These are phyloP conservation scores for Ambrosiella cleistominuta DNA, from an alignment of 2,329 filamentous ascomycete genomes.

Conservation along the genomic window DNA sequence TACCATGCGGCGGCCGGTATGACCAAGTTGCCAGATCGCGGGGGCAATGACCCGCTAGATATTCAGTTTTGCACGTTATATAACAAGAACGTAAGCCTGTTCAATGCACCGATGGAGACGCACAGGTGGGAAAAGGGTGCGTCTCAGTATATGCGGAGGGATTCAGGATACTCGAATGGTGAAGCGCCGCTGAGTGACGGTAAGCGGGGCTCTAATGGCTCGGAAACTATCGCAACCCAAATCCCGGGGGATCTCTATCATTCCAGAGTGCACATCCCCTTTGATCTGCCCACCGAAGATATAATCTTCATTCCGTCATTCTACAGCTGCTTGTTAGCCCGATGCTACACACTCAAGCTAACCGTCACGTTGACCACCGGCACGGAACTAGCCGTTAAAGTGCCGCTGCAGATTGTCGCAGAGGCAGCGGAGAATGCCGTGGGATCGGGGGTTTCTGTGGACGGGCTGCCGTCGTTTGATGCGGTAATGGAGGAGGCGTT, in stretches of 20 bases:
- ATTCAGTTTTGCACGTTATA: slow-evolving; percentile 30
- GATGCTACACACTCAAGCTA: slow-evolving; percentile 35
- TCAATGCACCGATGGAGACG: slow-evolving; percentile 21
- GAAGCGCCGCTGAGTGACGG: background rate
- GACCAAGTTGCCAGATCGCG: slow-evolving; percentile 32
- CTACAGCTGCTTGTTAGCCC: slow-evolving; percentile 38
- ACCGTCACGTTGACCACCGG: slow-evolving; percentile 27
- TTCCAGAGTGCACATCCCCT: slow-evolving; percentile 28
- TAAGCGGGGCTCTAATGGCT: background rate
- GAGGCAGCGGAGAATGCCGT: background rate
- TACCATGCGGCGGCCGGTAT: slow-evolving; percentile 33
- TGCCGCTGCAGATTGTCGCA: slow-evolving; percentile 32
- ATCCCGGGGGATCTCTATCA: slow-evolving; percentile 19
- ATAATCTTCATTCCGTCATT: slow-evolving; percentile 39
- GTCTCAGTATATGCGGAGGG: background rate
- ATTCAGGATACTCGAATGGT: background rate
- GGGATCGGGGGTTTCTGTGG: background rate
- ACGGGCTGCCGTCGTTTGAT: slow-evolving; percentile 10
- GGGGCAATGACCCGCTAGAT: slow-evolving; percentile 24
- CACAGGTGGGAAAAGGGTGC: slow-evolving; percentile 24
- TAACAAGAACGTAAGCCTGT: slow-evolving; percentile 26
- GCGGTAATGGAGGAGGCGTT: background rate
- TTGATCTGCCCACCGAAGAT: slow-evolving; percentile 29
- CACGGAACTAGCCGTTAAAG: slow-evolving; percentile 25
- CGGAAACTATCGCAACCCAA: background rate